Evolutionary conservation across 306 rosid genomes (phyloP).

Genomic region (Casuarina equisetifolia): DNA sequence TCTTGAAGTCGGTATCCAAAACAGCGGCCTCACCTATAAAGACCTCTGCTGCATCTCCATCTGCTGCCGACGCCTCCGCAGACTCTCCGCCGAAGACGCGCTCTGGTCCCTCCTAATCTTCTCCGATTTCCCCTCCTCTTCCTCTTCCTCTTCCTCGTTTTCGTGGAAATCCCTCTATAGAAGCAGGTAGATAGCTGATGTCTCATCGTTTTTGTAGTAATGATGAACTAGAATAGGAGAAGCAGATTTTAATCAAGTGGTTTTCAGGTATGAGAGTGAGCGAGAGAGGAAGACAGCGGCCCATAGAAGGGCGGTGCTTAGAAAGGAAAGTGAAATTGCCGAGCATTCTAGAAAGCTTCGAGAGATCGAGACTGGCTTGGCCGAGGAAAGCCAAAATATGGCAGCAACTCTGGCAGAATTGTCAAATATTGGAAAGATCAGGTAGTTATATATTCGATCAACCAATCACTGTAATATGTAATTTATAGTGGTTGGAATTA

Average conservation of each 20-base stretch:
- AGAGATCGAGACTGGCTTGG: slow-evolving; percentile 36
- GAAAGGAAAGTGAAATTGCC: slow-evolving; percentile 67
- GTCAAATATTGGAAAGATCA: slow-evolving; percentile 48
- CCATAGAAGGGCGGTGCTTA: slow-evolving; percentile 49
- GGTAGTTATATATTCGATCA: slow-evolving; percentile 36
- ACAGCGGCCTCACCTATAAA: slow-evolving; percentile 35
- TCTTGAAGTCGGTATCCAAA: slow-evolving; percentile 55
- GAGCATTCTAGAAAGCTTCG: slow-evolving; percentile 60
- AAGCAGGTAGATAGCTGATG: slow-evolving; percentile 32
- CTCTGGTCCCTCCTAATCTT: slow-evolving; percentile 66
- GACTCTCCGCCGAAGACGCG: slow-evolving; percentile 53
- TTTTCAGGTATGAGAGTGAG: slow-evolving; percentile 63
- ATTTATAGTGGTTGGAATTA: no score
- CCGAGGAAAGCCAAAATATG: slow-evolving; percentile 41
- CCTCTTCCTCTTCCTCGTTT: slow-evolving; percentile 15
- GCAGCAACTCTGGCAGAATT: slow-evolving; percentile 42
- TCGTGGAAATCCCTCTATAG: slow-evolving; percentile 52
- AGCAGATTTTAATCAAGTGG: not conserved
- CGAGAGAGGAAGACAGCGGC: slow-evolving; percentile 56
- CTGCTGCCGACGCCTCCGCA: slow-evolving; percentile 55
- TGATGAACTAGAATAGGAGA: not conserved
- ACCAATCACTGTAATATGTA: not conserved
- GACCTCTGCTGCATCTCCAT: slow-evolving; percentile 77
- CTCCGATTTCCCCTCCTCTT: slow-evolving; percentile 44
- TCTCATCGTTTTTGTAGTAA: not conserved